Conservation (phyloP, 2,329 filamentous ascomycete genomes). For the Sarocladium strictum region DNA sequence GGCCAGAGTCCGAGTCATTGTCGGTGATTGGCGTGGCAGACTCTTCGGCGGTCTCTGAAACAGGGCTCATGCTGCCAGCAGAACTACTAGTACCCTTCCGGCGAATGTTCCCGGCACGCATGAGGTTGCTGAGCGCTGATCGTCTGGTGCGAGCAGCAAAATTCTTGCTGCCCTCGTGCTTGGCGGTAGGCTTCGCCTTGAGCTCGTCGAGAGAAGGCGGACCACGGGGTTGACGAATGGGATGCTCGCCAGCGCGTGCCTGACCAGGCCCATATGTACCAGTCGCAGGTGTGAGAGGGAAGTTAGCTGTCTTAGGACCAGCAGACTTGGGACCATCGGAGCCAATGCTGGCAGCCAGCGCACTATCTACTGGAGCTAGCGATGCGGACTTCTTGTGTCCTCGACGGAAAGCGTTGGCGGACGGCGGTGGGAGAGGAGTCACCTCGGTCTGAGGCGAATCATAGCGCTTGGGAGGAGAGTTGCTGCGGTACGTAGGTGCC, state of each 20-base stretch:
- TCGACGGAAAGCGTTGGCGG: slow-evolving; percentile 85
- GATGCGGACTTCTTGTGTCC: slow-evolving; percentile 89
- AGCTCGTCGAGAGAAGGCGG: slow-evolving; percentile 91
- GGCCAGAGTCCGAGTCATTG: slow-evolving; percentile 66
- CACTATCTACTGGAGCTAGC: slow-evolving; percentile 53
- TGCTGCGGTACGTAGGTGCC: slow-evolving; percentile 49
- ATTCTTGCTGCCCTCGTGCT: slow-evolving; percentile 95
- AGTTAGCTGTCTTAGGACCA: slow-evolving; percentile 71
- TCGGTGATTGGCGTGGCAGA: slow-evolving; percentile 64
- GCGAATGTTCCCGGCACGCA: slow-evolving; percentile 82
- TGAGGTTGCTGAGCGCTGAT: slow-evolving; percentile 84
- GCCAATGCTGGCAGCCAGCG: slow-evolving; percentile 36
- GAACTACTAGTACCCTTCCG: slow-evolving; percentile 69
- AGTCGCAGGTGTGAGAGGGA: slow-evolving; percentile 74
- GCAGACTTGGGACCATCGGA: slow-evolving; percentile 44
- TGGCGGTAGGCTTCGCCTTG: slow-evolving; percentile 80
- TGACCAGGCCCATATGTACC: slow-evolving; percentile 91
- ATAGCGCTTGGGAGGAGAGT: slow-evolving; percentile 59
- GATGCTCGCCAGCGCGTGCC: slow-evolving; percentile 88
- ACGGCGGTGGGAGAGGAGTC: slow-evolving; percentile 74
- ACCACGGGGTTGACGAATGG: slow-evolving; percentile 84
- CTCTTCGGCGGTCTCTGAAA: slow-evolving; percentile 71
- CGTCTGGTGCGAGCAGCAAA: slow-evolving; percentile 90
- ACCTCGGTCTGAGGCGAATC: slow-evolving; percentile 60
- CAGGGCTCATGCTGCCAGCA: slow-evolving; percentile 77